Percentiles rank a stretch among this genome's conserved stretches.
Evolutionary conservation across 169 alveolate species (phyloP).

Genomic region (Cryptosporidium parvum): DNA sequence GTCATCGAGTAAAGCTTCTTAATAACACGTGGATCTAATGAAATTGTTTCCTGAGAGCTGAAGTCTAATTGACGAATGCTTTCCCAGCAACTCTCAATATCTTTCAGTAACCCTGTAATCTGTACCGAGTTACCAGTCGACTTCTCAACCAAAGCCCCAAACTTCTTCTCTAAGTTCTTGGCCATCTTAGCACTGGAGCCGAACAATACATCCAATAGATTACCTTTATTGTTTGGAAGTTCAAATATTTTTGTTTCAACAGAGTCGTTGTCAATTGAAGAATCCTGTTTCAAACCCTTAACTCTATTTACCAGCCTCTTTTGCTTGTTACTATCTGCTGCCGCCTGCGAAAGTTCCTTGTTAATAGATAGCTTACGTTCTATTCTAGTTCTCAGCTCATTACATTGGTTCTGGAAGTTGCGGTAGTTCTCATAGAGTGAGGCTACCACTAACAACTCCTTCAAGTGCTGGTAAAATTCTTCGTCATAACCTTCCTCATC

Average conservation of each 20-base stretch:
- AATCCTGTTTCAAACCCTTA: conserved; percentile 43
- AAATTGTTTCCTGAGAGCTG: conserved; percentile 40
- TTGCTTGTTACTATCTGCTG: conserved; percentile 44
- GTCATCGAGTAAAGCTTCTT: conserved; percentile 44
- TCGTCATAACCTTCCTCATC: conserved; percentile 46
- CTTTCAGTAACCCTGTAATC: conserved; percentile 44
- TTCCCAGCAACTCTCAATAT: conserved; percentile 53
- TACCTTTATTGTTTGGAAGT: conserved; percentile 71
- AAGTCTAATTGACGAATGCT: conserved; percentile 33
- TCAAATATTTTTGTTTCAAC: conserved; percentile 44
- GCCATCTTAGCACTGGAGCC: conserved; percentile 62
- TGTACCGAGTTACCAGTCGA: conserved; percentile 53
- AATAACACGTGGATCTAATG: conserved; percentile 50
- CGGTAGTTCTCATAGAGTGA: conserved; percentile 63
- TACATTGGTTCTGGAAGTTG: conserved; percentile 49
- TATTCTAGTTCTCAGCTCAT: conserved; percentile 29
- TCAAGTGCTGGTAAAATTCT: conserved; percentile 56
- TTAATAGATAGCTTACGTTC: conserved; percentile 29
- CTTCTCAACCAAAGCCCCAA: conserved; percentile 59
- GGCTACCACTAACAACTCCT: conserved; percentile 55
- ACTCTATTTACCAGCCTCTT: conserved; percentile 45
- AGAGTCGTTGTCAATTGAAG: conserved; percentile 14
- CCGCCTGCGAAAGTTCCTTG: conserved; percentile 26
- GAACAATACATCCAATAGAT: conserved; percentile 54
- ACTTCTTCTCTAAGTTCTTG: conserved; percentile 42